Conservation (phyloP, 2,329 filamentous ascomycete genomes). For the Myriosclerotinia scirpicola region DNA sequence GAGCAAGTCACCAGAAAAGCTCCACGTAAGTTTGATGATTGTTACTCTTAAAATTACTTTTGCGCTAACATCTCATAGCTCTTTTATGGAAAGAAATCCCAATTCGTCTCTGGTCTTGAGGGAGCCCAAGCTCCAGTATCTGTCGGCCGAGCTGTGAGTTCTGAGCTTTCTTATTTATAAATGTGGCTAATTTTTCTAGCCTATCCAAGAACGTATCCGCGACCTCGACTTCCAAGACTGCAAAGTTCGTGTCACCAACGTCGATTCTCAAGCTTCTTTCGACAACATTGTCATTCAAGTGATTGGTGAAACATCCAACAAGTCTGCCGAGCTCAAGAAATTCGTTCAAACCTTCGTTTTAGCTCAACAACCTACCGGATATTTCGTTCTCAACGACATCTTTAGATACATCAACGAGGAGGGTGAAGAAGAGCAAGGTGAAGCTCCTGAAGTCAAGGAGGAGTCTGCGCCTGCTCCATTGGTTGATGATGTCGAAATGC, state of each 20-base stretch:
- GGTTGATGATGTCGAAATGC: constrained; percentile 41
- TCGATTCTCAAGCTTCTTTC: constrained; percentile 90
- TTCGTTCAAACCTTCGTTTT: constrained; percentile 98
- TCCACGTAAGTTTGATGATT: constrained; percentile 60
- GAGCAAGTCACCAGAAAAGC: constrained; percentile 90
- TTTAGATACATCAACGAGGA: constrained; percentile 90
- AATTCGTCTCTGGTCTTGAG: constrained; percentile 90
- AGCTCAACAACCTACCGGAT: constrained; percentile 91
- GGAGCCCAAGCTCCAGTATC: constrained; percentile 84
- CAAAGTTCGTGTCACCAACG: constrained; percentile 97
- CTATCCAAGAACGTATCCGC: constrained; percentile 93
- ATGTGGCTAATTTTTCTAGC: constrained; percentile 50
- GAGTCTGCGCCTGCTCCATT: constrained; percentile 34
- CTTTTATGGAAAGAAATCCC: constrained; percentile 95
- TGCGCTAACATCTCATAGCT: constrained; percentile 51
- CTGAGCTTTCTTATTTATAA: background rate
- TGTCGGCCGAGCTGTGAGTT: constrained; percentile 79
- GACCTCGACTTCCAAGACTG: constrained; percentile 91
- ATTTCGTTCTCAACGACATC: constrained; percentile 98
- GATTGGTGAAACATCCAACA: constrained; percentile 97
- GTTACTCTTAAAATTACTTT: background rate
- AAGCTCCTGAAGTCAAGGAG: constrained; percentile 41
- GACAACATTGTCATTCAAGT: constrained; percentile 97
- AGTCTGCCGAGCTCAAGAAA: constrained; percentile 85
- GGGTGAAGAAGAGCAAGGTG: constrained; percentile 67